Evolutionary conservation across 108 stramenopile species (phyloP).

Genomic region (Chaetoceros tenuissimus): DNA sequence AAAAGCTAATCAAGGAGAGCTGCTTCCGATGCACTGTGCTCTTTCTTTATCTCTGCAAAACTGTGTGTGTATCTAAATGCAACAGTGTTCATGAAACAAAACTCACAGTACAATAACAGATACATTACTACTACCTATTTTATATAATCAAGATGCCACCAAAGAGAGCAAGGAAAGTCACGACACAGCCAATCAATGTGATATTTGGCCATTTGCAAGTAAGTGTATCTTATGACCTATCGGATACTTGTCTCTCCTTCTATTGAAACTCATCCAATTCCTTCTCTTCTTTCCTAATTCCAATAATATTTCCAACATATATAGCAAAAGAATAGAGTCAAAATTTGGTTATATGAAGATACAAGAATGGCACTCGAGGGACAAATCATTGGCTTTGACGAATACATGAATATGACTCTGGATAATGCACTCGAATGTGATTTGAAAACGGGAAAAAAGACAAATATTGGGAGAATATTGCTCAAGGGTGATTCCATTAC

Average conservation of each 20-base stretch:
- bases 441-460: constrained; percentile 48
- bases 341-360: constrained; percentile 98
- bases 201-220: constrained; percentile 94
- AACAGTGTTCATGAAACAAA: no score
- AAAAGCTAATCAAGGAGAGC: no score
- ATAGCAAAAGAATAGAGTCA: constrained; percentile 85
- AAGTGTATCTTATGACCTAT: constrained; percentile 18
- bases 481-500: constrained; percentile 99
- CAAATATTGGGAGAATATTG: constrained; percentile 86
- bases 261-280: background rate
- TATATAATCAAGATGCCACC: constrained; percentile 59
- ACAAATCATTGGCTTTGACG: constrained; percentile 92
- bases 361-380: constrained; percentile 94
- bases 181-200: constrained; percentile 94
- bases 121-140: no score
- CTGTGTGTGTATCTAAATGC: no score
- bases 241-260: constrained; percentile 2
- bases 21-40: no score
- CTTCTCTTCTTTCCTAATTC: background rate
- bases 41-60: no score
- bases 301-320: background rate
- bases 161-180: constrained; percentile 84
- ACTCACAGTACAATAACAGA: no score
- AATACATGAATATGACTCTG: constrained; percentile 96
- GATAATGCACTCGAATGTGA: constrained; percentile 95